Conservation (phyloP, 805 yeast species). For the Schwanniomyces pseudopolymorphus region DNA sequence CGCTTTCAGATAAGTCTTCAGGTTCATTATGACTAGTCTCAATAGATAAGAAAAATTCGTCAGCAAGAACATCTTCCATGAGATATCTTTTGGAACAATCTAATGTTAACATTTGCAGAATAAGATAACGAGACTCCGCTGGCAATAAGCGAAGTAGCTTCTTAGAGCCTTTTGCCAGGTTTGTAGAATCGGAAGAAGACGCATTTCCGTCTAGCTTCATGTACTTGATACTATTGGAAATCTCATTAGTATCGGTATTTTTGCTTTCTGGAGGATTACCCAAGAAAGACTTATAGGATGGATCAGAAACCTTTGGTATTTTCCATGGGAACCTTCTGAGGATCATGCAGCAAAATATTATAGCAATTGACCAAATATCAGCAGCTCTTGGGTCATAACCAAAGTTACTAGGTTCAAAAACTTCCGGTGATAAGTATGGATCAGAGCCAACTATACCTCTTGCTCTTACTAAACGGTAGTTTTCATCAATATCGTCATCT, state of each 20-base stretch:
- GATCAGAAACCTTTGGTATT: constrained; percentile 76
- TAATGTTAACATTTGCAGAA: constrained; percentile 64
- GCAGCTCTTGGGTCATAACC: constrained; percentile 84
- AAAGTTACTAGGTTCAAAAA: constrained; percentile 43
- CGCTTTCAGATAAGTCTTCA: constrained; percentile 15
- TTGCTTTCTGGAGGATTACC: constrained; percentile 13
- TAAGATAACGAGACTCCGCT: constrained; percentile 55
- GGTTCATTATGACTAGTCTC: constrained; percentile 46
- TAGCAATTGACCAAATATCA: constrained; percentile 93
- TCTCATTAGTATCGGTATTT: constrained; percentile 11
- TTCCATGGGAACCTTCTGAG: constrained; percentile 94
- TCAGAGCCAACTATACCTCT: constrained; percentile 93
- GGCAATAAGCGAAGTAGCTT: constrained; percentile 74
- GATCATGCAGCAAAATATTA: constrained; percentile 88
- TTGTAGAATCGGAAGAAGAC: constrained; percentile 19
- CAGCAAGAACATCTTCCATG: constrained; percentile 54
- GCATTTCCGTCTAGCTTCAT: neutral
- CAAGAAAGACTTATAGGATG: constrained; percentile 68
- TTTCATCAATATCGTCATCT: constrained; percentile 36
- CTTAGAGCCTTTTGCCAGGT: constrained; percentile 56
- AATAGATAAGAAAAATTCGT: constrained; percentile 59
- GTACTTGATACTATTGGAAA: neutral
- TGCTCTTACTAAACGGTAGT: constrained; percentile 56
- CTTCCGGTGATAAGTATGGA: constrained; percentile 94
- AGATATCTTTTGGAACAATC: constrained; percentile 58